Percentiles rank a stretch among this genome's conserved stretches.
These are phyloP conservation scores for Aspergillus thermomutatus DNA, from an alignment of 2,329 filamentous ascomycete species.

Conservation along the genomic window DNA sequence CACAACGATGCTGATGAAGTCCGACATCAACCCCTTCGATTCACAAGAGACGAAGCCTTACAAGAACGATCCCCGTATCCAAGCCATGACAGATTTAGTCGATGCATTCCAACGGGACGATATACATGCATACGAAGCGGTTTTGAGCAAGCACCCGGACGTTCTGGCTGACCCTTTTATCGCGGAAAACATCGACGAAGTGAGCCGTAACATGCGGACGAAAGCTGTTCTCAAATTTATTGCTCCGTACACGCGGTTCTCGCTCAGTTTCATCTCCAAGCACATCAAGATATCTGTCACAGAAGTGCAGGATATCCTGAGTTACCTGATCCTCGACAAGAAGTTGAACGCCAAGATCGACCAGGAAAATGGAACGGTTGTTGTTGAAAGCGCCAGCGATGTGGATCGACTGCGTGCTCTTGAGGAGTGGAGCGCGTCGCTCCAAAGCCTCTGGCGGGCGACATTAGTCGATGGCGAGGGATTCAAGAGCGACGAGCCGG, in stretches of 20 bases:
- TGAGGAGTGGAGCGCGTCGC: conserved; percentile 66
- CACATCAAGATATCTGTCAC: conserved; percentile 79
- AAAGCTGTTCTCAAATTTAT: conserved; percentile 93
- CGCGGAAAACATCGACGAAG: conserved; percentile 97
- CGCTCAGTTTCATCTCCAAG: conserved; percentile 78
- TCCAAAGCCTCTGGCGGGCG: conserved; percentile 65
- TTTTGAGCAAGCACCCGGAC: conserved; percentile 82
- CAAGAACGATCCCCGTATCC: conserved; percentile 89
- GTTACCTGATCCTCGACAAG: conserved; percentile 87
- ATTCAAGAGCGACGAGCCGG: conserved; percentile 44
- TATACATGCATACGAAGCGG: conserved; percentile 84
- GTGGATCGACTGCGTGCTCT: conserved; percentile 67
- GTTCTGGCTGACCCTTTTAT: conserved; percentile 92
- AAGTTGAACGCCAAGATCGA: conserved; percentile 86
- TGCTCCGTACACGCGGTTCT: conserved; percentile 91
- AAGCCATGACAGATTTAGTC: conserved; percentile 95
- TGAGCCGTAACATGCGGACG: conserved; percentile 95
- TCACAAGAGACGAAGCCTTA: conserved; percentile 99
- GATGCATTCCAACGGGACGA: conserved; percentile 96
- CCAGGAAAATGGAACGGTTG: conserved; percentile 77
- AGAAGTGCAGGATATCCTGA: conserved; percentile 94
- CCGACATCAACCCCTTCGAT: conserved; percentile 97
- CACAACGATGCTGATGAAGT: conserved; percentile 97
- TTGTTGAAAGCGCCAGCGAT: conserved; percentile 73
- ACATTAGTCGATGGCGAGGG: conserved; percentile 78